Evolutionary conservation across 192 early-diverging fungal species (phyloP).

Genomic region (Umbelopsis sp.): DNA sequence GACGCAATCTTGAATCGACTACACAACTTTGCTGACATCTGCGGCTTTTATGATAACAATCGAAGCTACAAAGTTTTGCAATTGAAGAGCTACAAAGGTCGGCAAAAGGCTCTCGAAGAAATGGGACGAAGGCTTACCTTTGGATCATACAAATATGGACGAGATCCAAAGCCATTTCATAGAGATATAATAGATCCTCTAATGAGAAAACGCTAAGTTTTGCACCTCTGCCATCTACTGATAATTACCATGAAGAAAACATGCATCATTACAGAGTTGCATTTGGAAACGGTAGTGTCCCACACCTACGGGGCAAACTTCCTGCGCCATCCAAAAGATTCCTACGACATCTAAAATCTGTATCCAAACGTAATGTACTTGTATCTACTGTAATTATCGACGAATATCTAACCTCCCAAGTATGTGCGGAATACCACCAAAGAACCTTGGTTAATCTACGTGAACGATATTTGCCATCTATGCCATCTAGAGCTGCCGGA

Average conservation of each 20-base stretch:
- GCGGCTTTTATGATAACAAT: not conserved
- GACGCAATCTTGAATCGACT: not conserved
- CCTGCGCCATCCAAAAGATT: not conserved
- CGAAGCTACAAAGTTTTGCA: not conserved
- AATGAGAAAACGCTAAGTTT: not conserved
- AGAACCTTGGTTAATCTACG: not conserved
- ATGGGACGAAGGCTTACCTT: not conserved
- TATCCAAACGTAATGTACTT: not conserved
- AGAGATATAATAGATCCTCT: not conserved
- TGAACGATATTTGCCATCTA: not conserved
- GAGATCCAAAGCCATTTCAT: not conserved
- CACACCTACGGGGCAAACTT: not conserved
- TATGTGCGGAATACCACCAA: not conserved
- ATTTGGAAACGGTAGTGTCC: not conserved
- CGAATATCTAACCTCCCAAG: conserved; percentile 3
- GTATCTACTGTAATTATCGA: not conserved
- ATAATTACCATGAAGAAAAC: not conserved
- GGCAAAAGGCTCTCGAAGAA: not conserved
- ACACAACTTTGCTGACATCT: not conserved
- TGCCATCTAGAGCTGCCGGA: not conserved
- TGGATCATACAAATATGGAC: not conserved
- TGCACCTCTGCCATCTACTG: not conserved
- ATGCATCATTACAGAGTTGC: not conserved
- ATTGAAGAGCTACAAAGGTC: not conserved
- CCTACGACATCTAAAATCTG: not conserved